Evolutionary conservation across 2,329 filamentous ascomycete genomes (phyloP).

Genomic region (Penicillium sp.): DNA sequence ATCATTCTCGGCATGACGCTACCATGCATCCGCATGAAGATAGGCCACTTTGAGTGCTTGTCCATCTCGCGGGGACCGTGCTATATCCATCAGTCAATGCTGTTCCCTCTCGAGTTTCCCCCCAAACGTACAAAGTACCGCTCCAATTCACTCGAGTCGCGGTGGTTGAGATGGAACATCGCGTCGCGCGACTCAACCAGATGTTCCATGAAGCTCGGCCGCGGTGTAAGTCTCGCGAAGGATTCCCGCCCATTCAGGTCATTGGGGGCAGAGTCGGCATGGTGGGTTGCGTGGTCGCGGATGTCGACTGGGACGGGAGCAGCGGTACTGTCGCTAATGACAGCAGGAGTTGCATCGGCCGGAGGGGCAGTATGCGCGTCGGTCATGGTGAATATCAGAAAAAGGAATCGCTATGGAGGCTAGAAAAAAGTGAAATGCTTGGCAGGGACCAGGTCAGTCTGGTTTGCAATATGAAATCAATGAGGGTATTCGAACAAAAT

Average conservation of each 20-base stretch:
- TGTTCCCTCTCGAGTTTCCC: background rate
- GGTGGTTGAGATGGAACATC: slow-evolving; percentile 28
- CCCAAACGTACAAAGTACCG: slow-evolving; percentile 54
- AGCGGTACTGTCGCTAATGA: slow-evolving; percentile 10
- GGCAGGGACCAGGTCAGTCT: background rate
- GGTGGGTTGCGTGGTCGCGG: slow-evolving; percentile 7
- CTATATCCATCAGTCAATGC: slow-evolving; percentile 12
- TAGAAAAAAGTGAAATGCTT: background rate
- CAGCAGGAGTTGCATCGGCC: slow-evolving; percentile 11
- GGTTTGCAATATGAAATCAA: slow-evolving; percentile 1
- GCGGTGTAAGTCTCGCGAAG: slow-evolving; percentile 25
- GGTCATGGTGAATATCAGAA: slow-evolving; percentile 13
- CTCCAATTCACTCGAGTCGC: slow-evolving; percentile 47
- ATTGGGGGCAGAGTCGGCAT: slow-evolving; percentile 9
- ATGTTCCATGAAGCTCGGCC: slow-evolving; percentile 33
- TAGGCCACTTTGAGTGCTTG: slow-evolving; percentile 70
- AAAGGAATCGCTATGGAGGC: background rate
- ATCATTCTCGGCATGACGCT: slow-evolving; percentile 70
- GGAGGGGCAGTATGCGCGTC: slow-evolving; percentile 15
- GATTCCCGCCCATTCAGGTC: slow-evolving; percentile 23
- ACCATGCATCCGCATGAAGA: slow-evolving; percentile 69
- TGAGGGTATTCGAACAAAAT: background rate
- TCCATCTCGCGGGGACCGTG: slow-evolving; percentile 60
- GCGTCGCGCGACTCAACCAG: slow-evolving; percentile 29
- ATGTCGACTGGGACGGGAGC: slow-evolving; percentile 16